Base-by-base conservation (phyloP, 371 early-diverging fungal genomes). In the Rhizopus arrhizus region DNA sequence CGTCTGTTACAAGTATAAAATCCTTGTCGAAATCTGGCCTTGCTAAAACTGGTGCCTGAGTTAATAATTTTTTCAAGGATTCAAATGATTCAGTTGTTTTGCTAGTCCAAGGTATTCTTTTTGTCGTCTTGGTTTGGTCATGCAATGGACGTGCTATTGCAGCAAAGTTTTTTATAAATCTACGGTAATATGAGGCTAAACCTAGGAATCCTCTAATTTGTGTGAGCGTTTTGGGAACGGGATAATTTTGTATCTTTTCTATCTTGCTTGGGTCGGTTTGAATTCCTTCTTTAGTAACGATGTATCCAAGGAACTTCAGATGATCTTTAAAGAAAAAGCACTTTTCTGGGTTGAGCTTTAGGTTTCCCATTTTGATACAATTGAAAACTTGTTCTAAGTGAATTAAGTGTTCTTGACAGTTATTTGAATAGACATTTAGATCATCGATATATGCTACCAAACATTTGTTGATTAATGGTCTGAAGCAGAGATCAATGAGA, bases 131-230 rank as follows among this genome's bases (percentile, higher is more conserved):
- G n/a, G n/a, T n/a, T n/a, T n/a, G n/a, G n/a, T n/a, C n/a, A n/a
- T n/a, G n/a, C n/a, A n/a, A n/a, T n/a, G n/a, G n/a, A n/a, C n/a
- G n/a, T n/a, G n/a, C n/a, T n/a, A n/a, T n/a, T n/a, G n/a, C n/a
- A n/a, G n/a, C n/a, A n/a, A n/a, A n/a, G n/a, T n/a, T n/a, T n/a
- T n/a, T n/a, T n/a, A n/a, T n/a, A n/a, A n/a, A n/a, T n/a, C n/a
- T n/a, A n/a, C n/a, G n/a, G n/a, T n/a, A 58, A 15, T 58, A 58
- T 0, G 38, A 49, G 5, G 58, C 50, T 2, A 58, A 0, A 5
- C 50, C 51, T 29, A 58, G 9, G 38, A 58, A 58, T 3, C n/a
- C 5, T n/a, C n/a, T 36, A 4, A 58, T 12, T n/a, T 58, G 29
- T 1, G 28, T 50, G 2, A 38, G 41, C 3, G 49, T 48, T 4